These are phyloP conservation scores for Takashimella tepidaria DNA, from an alignment of 1,284 basidiomycete genomes.

Conservation along the genomic window DNA sequence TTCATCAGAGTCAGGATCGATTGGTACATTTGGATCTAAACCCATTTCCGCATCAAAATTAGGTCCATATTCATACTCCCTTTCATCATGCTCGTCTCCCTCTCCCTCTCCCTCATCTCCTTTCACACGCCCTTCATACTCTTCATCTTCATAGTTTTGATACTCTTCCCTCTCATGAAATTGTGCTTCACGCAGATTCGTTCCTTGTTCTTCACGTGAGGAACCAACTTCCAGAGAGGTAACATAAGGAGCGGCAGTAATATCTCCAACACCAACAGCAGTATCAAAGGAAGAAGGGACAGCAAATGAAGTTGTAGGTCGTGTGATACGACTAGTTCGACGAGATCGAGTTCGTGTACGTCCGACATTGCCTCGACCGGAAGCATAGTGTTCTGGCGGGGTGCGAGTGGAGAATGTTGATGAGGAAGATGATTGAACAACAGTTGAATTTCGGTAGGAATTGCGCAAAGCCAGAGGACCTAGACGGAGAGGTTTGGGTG, in stretches of 20 bases:
- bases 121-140: no score
- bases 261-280: neutral
- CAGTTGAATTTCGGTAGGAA: conserved; percentile 5
- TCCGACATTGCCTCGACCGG: neutral
- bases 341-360: neutral
- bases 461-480: conserved; percentile 13
- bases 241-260: no score
- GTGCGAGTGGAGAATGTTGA: conserved; percentile 2
- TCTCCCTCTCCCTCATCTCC: no score
- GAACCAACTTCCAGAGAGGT: no score
- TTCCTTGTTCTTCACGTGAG: neutral
- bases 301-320: conserved; percentile 5
- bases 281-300: neutral
- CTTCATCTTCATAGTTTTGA: neutral
- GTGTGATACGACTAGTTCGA: neutral
- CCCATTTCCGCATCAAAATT: neutral
- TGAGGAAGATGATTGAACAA: conserved; percentile 3
- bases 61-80: neutral
- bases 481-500: conserved; percentile 14
- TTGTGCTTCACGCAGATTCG: neutral
- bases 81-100: neutral
- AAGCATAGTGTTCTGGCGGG: neutral
- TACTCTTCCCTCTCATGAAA: neutral
- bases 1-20: neutral
- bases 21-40: neutral